Conservation (phyloP, 441 rosid genomes). For the Adansonia rubrostipa region DNA sequence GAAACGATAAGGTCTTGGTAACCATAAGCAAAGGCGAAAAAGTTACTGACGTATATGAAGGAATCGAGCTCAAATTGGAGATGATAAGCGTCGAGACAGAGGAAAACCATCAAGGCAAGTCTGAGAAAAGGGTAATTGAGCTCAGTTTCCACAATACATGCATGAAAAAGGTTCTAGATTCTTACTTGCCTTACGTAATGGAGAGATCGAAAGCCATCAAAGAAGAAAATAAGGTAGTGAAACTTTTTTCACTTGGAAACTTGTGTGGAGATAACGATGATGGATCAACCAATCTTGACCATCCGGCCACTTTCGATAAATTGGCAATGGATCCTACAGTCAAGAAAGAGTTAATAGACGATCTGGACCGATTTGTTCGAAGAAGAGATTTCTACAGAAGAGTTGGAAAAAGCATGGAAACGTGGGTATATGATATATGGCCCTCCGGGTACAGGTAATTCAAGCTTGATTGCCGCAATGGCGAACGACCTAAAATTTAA, state of each 20-base stretch:
- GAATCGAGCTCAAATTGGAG: not conserved
- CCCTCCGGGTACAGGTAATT: constrained; percentile 32
- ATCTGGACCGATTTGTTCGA: constrained; percentile 40
- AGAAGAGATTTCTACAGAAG: constrained; percentile 36
- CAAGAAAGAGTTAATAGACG: constrained; percentile 36
- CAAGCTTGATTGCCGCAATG: constrained; percentile 33
- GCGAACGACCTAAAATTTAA: constrained; percentile 31
- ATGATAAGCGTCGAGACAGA: not conserved
- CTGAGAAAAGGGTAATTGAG: constrained; percentile 4
- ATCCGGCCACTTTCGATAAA: constrained; percentile 45
- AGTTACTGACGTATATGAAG: not conserved
- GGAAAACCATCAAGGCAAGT: not conserved
- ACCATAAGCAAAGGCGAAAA: not conserved
- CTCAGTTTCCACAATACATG: constrained; percentile 31
- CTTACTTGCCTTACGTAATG: constrained; percentile 28
- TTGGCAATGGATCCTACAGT: constrained; percentile 35
- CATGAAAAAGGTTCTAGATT: constrained; percentile 23
- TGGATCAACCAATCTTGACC: constrained; percentile 40
- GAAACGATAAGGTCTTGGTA: not conserved
- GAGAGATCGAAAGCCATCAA: constrained; percentile 34
- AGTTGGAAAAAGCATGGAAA: constrained; percentile 42
- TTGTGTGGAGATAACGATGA: not conserved
- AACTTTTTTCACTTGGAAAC: constrained; percentile 14
- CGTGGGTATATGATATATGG: constrained; percentile 36
- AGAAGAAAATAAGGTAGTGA: constrained; percentile 30